Percentiles rank a stretch among this genome's conserved stretches.
phyloP scores from a whole-genome alignment of 176 grass and related monocot species.

The Poa pratensis region DNA sequence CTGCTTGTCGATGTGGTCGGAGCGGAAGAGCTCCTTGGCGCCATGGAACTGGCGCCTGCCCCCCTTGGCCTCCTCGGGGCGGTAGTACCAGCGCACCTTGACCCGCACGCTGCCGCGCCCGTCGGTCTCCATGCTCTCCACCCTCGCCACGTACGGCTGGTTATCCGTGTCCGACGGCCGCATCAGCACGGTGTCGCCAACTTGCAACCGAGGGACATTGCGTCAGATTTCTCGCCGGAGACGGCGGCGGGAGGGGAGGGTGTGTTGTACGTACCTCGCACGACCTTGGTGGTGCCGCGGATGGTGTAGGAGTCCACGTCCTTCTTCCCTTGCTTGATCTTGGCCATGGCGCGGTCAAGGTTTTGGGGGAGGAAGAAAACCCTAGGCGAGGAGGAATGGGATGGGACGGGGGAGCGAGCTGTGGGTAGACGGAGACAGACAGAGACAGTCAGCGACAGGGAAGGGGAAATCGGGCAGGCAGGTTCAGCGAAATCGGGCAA shows the following conservation, averaged over 20 bases:
- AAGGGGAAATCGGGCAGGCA: not conserved
- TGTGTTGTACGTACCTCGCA: slow-evolving; percentile 55
- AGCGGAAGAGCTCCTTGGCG: slow-evolving; percentile 88
- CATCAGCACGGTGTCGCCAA: slow-evolving; percentile 86
- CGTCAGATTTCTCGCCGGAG: slow-evolving; percentile 34
- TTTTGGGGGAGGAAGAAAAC: slow-evolving; percentile 29
- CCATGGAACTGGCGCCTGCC: slow-evolving; percentile 88
- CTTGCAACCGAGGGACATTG: slow-evolving; percentile 41
- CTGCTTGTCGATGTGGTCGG: slow-evolving; percentile 76
- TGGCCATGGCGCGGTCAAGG: slow-evolving; percentile 57
- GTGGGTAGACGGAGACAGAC: not conserved
- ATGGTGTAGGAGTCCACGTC: slow-evolving; percentile 87
- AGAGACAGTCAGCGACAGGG: not conserved
- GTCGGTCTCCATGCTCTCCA: slow-evolving; percentile 91
- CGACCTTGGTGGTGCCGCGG: slow-evolving; percentile 75
- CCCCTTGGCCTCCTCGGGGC: slow-evolving; percentile 80
- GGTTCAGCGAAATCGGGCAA: not conserved
- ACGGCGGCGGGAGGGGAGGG: not conserved
- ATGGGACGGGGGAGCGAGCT: not conserved
- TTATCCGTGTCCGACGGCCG: slow-evolving; percentile 76
- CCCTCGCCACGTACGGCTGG: slow-evolving; percentile 77
- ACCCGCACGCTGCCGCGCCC: slow-evolving; percentile 78
- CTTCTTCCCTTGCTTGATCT: slow-evolving; percentile 78
- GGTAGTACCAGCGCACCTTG: slow-evolving; percentile 83
- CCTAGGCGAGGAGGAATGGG: slow-evolving; percentile 35